These are phyloP conservation scores for Alternaria solani DNA, from an alignment of 2,329 filamentous ascomycete species.

Conservation along the genomic window DNA sequence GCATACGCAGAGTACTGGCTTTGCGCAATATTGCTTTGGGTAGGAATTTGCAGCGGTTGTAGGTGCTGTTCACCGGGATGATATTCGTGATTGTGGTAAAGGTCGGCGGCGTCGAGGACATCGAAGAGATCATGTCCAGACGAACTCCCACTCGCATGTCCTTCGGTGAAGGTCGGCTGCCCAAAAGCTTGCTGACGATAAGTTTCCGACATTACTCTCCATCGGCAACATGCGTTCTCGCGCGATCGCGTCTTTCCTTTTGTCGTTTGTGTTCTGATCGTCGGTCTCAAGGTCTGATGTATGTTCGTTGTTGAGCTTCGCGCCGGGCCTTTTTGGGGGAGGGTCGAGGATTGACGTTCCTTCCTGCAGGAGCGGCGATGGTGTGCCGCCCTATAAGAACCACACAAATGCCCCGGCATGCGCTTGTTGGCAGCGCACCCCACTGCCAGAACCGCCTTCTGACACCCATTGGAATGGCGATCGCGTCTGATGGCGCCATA, in stretches of 20 bases:
- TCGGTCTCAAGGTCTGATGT: constrained; percentile 11
- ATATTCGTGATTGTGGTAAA: constrained; percentile 39
- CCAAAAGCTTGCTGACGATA: constrained; percentile 45
- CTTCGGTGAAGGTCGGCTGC: constrained; percentile 49
- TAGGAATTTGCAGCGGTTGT: constrained; percentile 22
- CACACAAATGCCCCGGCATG: constrained; percentile 27
- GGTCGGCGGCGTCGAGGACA: constrained; percentile 36
- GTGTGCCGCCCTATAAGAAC: constrained; percentile 42
- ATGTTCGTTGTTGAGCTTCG: constrained; percentile 27
- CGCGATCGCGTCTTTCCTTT: constrained; percentile 16
- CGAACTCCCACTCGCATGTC: constrained; percentile 50
- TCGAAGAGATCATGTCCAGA: constrained; percentile 50
- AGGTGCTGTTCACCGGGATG: constrained; percentile 26
- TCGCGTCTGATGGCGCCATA: constrained; percentile 36
- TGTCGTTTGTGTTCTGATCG: constrained; percentile 5
- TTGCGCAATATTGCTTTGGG: constrained; percentile 28
- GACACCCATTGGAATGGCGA: constrained; percentile 22
- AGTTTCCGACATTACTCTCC: constrained; percentile 49
- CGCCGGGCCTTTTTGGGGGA: constrained; percentile 22
- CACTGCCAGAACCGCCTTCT: constrained; percentile 27
- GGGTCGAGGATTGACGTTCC: constrained; percentile 27
- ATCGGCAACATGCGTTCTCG: constrained; percentile 38
- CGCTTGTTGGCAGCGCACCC: constrained; percentile 30
- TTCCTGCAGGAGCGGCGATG: constrained; percentile 34
- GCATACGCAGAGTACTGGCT: constrained; percentile 29